Evolutionary conservation across 352 stramenopile species (phyloP).

Genomic region (Phytophthora brassicae): DNA sequence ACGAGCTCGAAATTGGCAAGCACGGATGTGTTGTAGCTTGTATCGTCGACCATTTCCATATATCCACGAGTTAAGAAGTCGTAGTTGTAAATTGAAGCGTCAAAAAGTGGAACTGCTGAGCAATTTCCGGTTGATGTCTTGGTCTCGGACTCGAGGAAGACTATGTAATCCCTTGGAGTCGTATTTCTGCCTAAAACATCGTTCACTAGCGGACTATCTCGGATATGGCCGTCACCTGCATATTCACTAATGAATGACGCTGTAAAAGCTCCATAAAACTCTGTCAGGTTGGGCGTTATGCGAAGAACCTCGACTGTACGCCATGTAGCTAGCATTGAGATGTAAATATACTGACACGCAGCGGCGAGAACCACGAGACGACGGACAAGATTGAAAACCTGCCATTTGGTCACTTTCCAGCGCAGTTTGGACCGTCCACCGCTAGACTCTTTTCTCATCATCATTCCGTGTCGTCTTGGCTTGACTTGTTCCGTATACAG

Average conservation of each 20-base stretch:
- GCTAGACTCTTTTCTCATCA: not conserved
- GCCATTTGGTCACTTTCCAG: slow-evolving; percentile 13
- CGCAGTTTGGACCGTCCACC: not conserved
- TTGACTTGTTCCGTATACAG: not conserved
- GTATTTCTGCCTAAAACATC: slow-evolving; percentile 23
- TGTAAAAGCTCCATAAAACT: slow-evolving; percentile 4
- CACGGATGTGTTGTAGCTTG: slow-evolving; percentile 38
- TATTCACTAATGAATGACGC: slow-evolving; percentile 28
- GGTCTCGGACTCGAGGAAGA: slow-evolving; percentile 17
- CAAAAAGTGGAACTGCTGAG: slow-evolving; percentile 7
- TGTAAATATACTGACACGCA: slow-evolving; percentile 30
- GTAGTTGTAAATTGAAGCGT: slow-evolving; percentile 31
- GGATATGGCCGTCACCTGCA: slow-evolving; percentile 26
- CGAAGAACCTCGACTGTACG: slow-evolving; percentile 21
- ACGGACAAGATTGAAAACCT: slow-evolving; percentile 20
- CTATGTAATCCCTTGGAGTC: slow-evolving; percentile 19
- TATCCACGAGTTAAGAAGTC: slow-evolving; percentile 31
- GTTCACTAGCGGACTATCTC: slow-evolving; percentile 13
- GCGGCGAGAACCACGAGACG: slow-evolving; percentile 27
- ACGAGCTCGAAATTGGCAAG: slow-evolving; percentile 38
- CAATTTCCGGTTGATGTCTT: slow-evolving; percentile 6
- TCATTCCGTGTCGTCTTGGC: not conserved
- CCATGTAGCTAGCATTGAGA: slow-evolving; percentile 25
- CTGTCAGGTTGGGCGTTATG: slow-evolving; percentile 14
- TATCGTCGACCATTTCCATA: slow-evolving; percentile 22